Evolutionary conservation across 2,329 filamentous ascomycete genomes (phyloP).

Genomic region (Fusarium beomiforme): DNA sequence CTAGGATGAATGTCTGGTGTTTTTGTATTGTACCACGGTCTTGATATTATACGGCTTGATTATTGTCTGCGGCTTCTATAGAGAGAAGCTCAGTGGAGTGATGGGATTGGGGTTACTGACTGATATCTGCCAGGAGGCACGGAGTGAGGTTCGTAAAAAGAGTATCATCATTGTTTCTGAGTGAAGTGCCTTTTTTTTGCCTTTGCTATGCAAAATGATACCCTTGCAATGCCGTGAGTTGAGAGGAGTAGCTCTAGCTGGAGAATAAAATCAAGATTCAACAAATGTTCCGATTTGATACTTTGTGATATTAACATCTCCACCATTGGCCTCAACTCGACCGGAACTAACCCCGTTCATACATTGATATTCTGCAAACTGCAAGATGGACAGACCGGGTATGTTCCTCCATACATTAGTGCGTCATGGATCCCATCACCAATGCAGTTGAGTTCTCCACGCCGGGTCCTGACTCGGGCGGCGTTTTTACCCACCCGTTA

Average conservation of each 20-base stretch:
- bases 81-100: slow-evolving; percentile 26
- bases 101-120: slow-evolving; percentile 14
- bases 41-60: slow-evolving; percentile 20
- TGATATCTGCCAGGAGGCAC: slow-evolving; percentile 19
- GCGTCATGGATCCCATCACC: slow-evolving; percentile 12
- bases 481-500: neutral
- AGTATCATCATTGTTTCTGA: slow-evolving; percentile 23
- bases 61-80: slow-evolving; percentile 17
- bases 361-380: slow-evolving; percentile 4
- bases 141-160: slow-evolving; percentile 41
- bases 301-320: neutral
- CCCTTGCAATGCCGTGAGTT: neutral
- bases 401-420: slow-evolving; percentile 26
- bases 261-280: slow-evolving; percentile 2
- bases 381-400: slow-evolving; percentile 17
- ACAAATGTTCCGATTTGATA: neutral
- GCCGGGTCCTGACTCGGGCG: slow-evolving; percentile 4
- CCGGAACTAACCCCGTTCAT: slow-evolving; percentile 8
- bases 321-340: neutral
- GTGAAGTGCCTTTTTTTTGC: slow-evolving; percentile 13
- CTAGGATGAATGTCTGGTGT: slow-evolving; percentile 31
- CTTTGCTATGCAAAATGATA: slow-evolving; percentile 2
- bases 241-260: neutral
- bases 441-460: neutral
- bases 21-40: slow-evolving; percentile 35